Evolutionary conservation across 2,329 filamentous ascomycete genomes (phyloP), one percentile per base, ranked within the genome.

Genomic region (Arthrocladium fulminans): DNA sequence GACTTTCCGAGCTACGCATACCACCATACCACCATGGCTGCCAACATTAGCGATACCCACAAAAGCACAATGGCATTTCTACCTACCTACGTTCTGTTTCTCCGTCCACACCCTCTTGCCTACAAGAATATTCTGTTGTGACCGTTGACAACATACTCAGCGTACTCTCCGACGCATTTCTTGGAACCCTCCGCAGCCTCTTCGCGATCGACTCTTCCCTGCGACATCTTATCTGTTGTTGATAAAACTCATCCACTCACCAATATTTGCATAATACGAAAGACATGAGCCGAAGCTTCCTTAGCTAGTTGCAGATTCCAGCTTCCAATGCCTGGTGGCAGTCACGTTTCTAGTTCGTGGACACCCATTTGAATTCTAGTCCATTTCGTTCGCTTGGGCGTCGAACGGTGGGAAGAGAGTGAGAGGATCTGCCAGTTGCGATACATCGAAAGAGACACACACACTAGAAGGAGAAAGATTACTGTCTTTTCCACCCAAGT

Each of bases 11-110:
- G 32, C 13, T 35, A 7, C 17, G 17, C 32, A 13, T 19, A 7
- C 13, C 24, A 6, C 13, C 13, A n/a, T 15, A 20, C 10, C 22
- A 9, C 41, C 25, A 44, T 44, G 41, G 34, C 34, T 20, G 19
- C 9, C 41, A 44, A 24, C 41, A 30, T 44, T 30, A 6, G 20
- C 41, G 24, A 44, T 44, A 34, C 29, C 41, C 41, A 27, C 15
- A 30, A 30, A 44, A 44, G 41, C 15, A 22, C 25, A 44, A 44
- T 35, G n/a, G 5, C 32, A 35, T n/a, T 35, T 15, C 32, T 35
- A 35, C 13, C 13, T n/a, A n/a, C 7, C n/a, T 35, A n/a, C n/a
- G n/a, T n/a, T n/a, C n/a, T n/a, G n/a, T n/a, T n/a, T n/a, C n/a
- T n/a, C n/a, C n/a, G n/a, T n/a, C n/a, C n/a, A n/a, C n/a, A n/a